Evolutionary conservation across 164 flowering plant species (phyloP).

Genomic region (Vitis amurensis): DNA sequence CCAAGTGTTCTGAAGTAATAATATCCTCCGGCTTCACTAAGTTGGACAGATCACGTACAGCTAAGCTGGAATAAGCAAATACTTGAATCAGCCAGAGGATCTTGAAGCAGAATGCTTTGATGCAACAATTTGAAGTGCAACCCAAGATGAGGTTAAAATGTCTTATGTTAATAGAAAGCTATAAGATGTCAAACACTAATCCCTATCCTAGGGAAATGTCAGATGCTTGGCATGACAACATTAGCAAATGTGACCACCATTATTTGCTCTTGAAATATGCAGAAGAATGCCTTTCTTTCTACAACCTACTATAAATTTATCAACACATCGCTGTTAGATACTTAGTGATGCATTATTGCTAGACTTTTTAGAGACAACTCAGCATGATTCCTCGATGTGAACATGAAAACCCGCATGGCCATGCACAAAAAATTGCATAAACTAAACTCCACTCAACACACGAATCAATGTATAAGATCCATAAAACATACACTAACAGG

Average conservation of each 20-base stretch:
- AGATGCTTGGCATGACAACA: neutral
- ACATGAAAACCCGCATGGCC: too few species aligned
- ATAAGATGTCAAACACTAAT: neutral
- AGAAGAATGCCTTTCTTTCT: neutral
- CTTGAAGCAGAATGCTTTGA: too few species aligned
- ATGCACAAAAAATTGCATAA: too few species aligned
- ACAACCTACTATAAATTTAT: neutral
- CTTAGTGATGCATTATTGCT: neutral
- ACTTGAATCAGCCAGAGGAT: neutral
- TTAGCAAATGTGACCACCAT: neutral
- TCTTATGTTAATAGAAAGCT: neutral
- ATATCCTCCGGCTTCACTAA: constrained; percentile 88
- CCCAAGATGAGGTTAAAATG: neutral
- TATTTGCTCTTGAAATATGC: neutral
- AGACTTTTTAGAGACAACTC: too few species aligned
- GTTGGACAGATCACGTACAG: constrained; percentile 90
- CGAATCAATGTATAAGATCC: too few species aligned
- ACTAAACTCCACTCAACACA: too few species aligned
- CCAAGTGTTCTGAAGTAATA: constrained; percentile 74
- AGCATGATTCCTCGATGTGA: too few species aligned
- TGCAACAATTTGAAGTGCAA: too few species aligned
- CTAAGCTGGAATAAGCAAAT: constrained; percentile 60
- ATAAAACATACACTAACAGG: too few species aligned
- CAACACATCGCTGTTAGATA: neutral
- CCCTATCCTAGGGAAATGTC: neutral